These are phyloP conservation scores for Pulchroboletus neoregius DNA, from an alignment of 1,284 basidiomycete species.

Conservation along the genomic window DNA sequence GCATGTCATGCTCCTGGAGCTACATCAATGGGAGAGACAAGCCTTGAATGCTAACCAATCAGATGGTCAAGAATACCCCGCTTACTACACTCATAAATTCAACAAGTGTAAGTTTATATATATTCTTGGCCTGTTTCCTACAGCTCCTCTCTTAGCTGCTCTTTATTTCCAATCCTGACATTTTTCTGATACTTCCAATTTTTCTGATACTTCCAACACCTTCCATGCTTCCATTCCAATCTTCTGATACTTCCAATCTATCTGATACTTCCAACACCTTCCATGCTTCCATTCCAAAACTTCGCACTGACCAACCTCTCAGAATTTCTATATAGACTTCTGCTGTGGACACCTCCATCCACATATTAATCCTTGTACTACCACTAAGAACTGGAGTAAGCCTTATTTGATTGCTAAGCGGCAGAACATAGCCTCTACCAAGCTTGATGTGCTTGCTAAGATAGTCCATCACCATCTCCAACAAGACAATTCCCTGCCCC, in stretches of 20 bases:
- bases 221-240: too few species aligned
- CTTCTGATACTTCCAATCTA: too few species aligned
- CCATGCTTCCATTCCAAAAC: too few species aligned
- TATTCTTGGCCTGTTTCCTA: too few species aligned
- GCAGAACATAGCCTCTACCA: not conserved
- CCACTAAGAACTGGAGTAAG: not conserved
- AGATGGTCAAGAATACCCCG: not conserved
- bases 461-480: not conserved
- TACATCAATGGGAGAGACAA: not conserved
- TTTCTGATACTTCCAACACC: too few species aligned
- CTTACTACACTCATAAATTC: not conserved
- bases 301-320: too few species aligned
- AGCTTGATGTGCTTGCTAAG: not conserved
- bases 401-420: not conserved
- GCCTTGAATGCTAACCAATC: not conserved
- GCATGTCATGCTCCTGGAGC: not conserved
- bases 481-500: not conserved
- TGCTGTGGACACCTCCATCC: conserved; percentile 5
- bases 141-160: too few species aligned
- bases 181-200: too few species aligned
- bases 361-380: not conserved
- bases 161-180: too few species aligned
- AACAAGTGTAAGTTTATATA: too few species aligned
- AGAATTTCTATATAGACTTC: conserved; percentile 18
- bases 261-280: too few species aligned